These are phyloP conservation scores for Endocarpon pusillum DNA, from an alignment of 495 filamentous ascomycete genomes.

Conservation along the genomic window DNA sequence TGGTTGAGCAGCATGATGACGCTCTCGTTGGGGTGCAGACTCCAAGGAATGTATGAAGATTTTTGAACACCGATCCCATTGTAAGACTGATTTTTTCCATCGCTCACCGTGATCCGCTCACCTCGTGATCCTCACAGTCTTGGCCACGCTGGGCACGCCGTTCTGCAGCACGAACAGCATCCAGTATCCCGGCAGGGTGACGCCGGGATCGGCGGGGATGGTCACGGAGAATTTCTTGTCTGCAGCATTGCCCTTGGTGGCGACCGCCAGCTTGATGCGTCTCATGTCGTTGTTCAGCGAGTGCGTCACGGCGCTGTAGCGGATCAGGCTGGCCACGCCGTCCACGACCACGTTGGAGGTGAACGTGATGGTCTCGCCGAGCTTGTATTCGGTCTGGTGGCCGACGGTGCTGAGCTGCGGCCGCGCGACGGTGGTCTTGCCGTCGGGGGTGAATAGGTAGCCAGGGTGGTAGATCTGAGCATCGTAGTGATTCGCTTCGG, in stretches of 20 bases:
- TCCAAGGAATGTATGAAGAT: too few relatives aligned
- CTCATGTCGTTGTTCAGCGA: conserved; percentile 34
- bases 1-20: too few relatives aligned
- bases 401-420: conserved; percentile 20
- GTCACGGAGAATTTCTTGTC: conserved; percentile 13
- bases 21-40: too few relatives aligned
- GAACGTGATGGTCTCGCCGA: conserved; percentile 21
- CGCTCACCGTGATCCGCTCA: too few relatives aligned
- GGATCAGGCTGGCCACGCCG: conserved; percentile 16
- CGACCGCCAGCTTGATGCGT: conserved; percentile 19
- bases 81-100: too few relatives aligned
- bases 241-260: conserved; percentile 2
- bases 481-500: conserved; percentile 32
- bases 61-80: too few relatives aligned
- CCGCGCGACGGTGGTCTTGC: conserved; percentile 17
- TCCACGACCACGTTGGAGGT: conserved; percentile 15
- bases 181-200: conserved; percentile 30
- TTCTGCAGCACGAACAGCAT: conserved; percentile 29
- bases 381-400: conserved; percentile 3
- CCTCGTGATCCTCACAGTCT: conserved; percentile 8
- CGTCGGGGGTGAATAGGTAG: conserved; percentile 28
- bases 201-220: conserved; percentile 24
- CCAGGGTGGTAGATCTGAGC: conserved; percentile 29
- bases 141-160: conserved; percentile 26
- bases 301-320: conserved; percentile 28